Evolutionary conservation across 345 rosid genomes (phyloP).

Genomic region (Pseudoturritis turrita): DNA sequence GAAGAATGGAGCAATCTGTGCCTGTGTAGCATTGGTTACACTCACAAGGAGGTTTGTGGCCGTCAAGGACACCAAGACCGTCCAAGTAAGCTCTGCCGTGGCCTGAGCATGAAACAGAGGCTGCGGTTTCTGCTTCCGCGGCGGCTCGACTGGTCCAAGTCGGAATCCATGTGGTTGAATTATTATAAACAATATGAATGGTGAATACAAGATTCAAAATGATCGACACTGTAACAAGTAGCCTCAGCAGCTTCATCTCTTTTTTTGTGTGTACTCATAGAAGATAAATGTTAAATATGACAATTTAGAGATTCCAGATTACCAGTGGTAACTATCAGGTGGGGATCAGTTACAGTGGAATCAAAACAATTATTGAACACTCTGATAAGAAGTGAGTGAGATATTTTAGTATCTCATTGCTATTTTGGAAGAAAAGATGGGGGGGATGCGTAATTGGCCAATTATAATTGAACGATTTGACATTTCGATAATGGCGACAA

Average conservation of each 20-base stretch:
- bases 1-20: slow-evolving; percentile 45
- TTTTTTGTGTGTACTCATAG: background rate
- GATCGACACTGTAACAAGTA: slow-evolving; percentile 21
- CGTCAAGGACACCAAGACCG: slow-evolving; percentile 34
- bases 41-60: slow-evolving; percentile 48
- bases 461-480: too few species aligned
- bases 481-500: background rate
- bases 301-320: background rate
- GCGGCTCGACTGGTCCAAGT: slow-evolving; percentile 63
- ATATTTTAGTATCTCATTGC: background rate
- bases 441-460: too few species aligned
- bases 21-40: slow-evolving; percentile 58
- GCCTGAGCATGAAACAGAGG: slow-evolving; percentile 57
- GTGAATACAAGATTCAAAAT: slow-evolving; percentile 34
- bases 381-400: background rate
- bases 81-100: slow-evolving; percentile 75
- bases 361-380: background rate
- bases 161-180: slow-evolving; percentile 18
- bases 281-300: background rate
- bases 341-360: background rate
- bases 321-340: background rate
- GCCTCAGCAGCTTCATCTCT: background rate
- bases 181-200: slow-evolving; percentile 5
- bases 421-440: too few species aligned
- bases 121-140: slow-evolving; percentile 56